phyloP scores from a whole-genome alignment of 139 green algal species.

The Tetradesmus lagerheimii region DNA sequence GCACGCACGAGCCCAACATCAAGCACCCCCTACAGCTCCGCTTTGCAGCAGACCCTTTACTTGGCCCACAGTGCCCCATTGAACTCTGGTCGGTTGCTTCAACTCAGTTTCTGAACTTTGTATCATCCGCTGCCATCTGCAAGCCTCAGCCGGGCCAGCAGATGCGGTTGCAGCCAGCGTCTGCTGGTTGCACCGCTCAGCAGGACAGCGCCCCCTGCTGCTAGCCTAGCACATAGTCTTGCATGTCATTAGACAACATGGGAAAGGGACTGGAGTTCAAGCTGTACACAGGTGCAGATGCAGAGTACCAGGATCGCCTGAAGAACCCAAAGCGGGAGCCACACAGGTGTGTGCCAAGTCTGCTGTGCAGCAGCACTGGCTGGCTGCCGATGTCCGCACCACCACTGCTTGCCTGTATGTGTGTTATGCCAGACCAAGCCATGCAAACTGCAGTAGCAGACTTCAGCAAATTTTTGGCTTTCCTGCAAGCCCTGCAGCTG shows the following conservation, averaged over 20 bases:
- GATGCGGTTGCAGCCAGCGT: not conserved
- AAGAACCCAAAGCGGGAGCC: not conserved
- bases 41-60: not conserved
- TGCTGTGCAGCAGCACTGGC: not conserved
- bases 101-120: no score
- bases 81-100: not conserved
- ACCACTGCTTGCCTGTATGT: not conserved
- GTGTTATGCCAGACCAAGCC: not conserved
- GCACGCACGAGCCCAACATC: not conserved
- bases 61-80: not conserved
- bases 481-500: not conserved
- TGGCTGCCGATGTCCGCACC: not conserved
- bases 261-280: slow-evolving; percentile 31
- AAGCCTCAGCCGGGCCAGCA: not conserved
- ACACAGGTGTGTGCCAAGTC: not conserved
- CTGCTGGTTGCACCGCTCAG: not conserved
- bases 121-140: not conserved
- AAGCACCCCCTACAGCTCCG: not conserved
- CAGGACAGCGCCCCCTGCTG: not conserved
- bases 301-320: not conserved
- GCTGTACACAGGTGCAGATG: not conserved
- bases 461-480: not conserved
- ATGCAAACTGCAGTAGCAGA: not conserved
- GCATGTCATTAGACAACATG: not conserved
- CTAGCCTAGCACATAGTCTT: not conserved